Conservation (phyloP, 345 rosid genomes). For the Citrus maxima region DNA sequence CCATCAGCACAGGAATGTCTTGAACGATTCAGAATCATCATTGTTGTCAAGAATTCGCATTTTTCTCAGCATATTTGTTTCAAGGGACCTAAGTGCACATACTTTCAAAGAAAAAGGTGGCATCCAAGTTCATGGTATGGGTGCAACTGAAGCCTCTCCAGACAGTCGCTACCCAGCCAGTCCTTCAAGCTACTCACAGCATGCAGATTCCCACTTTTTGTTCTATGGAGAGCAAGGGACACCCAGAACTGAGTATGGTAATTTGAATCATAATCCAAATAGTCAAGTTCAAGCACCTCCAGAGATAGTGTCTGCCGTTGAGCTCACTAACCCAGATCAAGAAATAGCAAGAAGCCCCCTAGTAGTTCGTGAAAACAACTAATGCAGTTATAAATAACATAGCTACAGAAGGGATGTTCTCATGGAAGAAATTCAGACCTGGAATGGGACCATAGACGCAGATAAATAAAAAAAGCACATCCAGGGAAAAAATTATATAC, state of each 20-base stretch:
- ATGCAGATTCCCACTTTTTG: not conserved
- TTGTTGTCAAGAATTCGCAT: conserved; percentile 18
- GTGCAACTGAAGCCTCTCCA: conserved; percentile 17
- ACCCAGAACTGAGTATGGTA: not conserved
- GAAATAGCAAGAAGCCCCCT: not conserved
- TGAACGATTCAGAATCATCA: not conserved
- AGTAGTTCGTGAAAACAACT: not conserved
- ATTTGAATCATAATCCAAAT: not conserved
- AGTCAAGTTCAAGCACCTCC: no score
- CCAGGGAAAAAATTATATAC: not conserved
- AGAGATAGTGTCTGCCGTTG: not conserved
- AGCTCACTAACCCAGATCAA: not conserved
- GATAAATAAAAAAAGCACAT: not conserved
- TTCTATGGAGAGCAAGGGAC: conserved; percentile 18
- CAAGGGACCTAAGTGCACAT: conserved; percentile 33
- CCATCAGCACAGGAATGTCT: no score
- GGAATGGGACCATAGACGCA: not conserved
- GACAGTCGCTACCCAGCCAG: conserved; percentile 7
- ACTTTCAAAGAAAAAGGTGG: conserved; percentile 15
- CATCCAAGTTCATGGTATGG: conserved; percentile 7
- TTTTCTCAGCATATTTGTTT: conserved; percentile 23
- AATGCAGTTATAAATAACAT: not conserved
- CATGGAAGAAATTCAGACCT: not conserved
- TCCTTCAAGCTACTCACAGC: conserved; percentile 17
- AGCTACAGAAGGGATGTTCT: not conserved